Evolutionary conservation across 768 basidiomycete genomes (phyloP), one percentile per base, ranked within the genome.

Genomic region (Plicaturopsis crispa): DNA sequence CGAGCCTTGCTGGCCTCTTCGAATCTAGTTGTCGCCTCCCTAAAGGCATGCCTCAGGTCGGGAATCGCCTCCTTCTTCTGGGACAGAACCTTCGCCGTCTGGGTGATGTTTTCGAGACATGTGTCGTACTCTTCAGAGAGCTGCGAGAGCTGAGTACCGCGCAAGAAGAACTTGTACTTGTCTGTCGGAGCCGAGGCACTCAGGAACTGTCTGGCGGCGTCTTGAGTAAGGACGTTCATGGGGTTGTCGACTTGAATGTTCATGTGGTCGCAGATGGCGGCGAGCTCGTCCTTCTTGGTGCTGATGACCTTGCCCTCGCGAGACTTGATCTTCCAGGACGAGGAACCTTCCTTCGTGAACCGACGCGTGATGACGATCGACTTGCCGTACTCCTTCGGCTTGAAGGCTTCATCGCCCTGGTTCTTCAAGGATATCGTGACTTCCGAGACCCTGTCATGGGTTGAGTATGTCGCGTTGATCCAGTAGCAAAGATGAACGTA

Each of bases 211-310:
- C 83, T 65, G 3, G 83, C 80, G 40, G 18, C 45, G 72, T 84
- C 87, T 70, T 91, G 89, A 1, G 88, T 92, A 31, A 94, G 70
- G 18, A 99, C 83, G 44, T 89, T 97, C 78, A 97, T 80, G 2
- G 93, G 94, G 52, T 93, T 93, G 55, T 96, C 91, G 42, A 96
- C 88, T 54, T 94, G 91, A 39, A 99, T 88, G 50, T 91, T 91
- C 84, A 96, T 94, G 47, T 91, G 84, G 54, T 94, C 89, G 50
- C 84, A 84, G 35, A 99, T 97, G 2, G 81, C 76, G 13, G 84
- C 72, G 8, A 99, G 60, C 52, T 97, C 92, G 7, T 89, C 81
- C 47, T 79, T 78, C 64, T 87, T 91, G 11, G 67, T 80, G 23
- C 80, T 82, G 41, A 96, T 60, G 7, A 78, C 53, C 46, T 69